A percentile compares a stretch with the other conserved stretches of the same genome.
Conservation (phyloP, 1,284 basidiomycete genomes). For the Pulveroboletus sp. region DNA sequence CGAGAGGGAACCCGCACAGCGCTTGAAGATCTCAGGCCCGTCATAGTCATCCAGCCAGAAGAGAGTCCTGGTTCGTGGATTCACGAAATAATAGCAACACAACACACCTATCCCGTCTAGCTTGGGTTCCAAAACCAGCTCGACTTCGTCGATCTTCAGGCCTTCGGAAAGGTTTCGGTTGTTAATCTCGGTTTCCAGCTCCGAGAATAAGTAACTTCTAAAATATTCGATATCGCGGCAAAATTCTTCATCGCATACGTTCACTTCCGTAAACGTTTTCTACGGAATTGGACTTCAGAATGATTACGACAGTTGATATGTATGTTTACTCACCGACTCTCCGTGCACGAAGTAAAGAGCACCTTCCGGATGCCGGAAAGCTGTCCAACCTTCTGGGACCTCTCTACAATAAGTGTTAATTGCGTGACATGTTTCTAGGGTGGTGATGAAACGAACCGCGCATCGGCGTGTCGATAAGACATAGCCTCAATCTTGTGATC, state of each 20-base stretch:
- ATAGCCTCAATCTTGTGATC: slow-evolving; percentile 23
- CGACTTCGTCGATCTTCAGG: slow-evolving; percentile 22
- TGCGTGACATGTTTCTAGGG: not conserved
- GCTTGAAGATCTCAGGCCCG: slow-evolving; percentile 18
- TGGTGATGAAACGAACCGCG: slow-evolving; percentile 18
- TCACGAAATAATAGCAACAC: slow-evolving; percentile 37
- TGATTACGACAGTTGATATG: not conserved
- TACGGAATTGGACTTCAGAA: slow-evolving; percentile 11
- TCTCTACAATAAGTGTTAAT: slow-evolving; percentile 10
- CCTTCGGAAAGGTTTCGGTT: not conserved
- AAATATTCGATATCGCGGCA: slow-evolving; percentile 29
- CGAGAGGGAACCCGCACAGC: slow-evolving; percentile 23
- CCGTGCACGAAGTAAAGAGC: slow-evolving; percentile 33
- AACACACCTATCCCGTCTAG: slow-evolving; percentile 1
- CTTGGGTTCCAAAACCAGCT: slow-evolving; percentile 36
- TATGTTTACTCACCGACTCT: slow-evolving; percentile 26
- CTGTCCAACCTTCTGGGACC: slow-evolving; percentile 28
- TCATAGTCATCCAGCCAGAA: slow-evolving; percentile 37
- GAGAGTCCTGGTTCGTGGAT: slow-evolving; percentile 25
- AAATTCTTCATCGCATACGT: slow-evolving; percentile 24
- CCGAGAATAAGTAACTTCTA: slow-evolving; percentile 13
- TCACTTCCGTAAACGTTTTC: slow-evolving; percentile 37
- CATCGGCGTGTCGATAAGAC: slow-evolving; percentile 18
- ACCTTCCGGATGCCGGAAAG: slow-evolving; percentile 32
- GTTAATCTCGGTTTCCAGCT: slow-evolving; percentile 15